phyloP scores from a whole-genome alignment of 1,284 basidiomycete genomes.

The Apiotrichum mycotoxinovorans region DNA sequence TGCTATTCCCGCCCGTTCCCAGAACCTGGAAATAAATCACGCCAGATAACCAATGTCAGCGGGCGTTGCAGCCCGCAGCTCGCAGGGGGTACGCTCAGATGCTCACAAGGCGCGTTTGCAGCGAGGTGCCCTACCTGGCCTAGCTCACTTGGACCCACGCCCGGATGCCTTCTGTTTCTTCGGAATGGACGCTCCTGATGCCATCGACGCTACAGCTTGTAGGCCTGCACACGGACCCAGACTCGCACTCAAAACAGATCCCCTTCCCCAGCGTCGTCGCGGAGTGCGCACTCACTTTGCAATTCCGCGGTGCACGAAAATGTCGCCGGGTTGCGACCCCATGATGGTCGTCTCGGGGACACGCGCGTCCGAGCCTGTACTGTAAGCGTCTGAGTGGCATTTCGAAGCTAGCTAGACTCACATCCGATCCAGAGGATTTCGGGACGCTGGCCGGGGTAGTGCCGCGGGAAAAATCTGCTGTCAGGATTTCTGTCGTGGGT shows the following conservation, averaged over 20 bases:
- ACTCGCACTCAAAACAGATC: too few relatives aligned
- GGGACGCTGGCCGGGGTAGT: slow-evolving; percentile 46
- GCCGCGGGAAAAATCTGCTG: slow-evolving; percentile 41
- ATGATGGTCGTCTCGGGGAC: slow-evolving; percentile 48
- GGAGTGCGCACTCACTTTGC: slow-evolving; percentile 35
- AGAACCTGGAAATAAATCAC: too few relatives aligned
- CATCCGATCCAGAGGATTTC: slow-evolving; percentile 49
- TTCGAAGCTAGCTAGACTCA: slow-evolving; percentile 17
- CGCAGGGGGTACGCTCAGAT: too few relatives aligned
- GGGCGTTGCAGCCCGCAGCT: too few relatives aligned
- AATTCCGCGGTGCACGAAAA: slow-evolving; percentile 47
- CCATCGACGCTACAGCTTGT: too few relatives aligned
- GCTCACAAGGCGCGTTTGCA: too few relatives aligned
- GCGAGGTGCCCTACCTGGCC: neutral
- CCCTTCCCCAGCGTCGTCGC: neutral
- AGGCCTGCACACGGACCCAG: too few relatives aligned
- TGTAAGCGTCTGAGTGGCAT: neutral
- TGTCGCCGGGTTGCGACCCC: slow-evolving; percentile 45
- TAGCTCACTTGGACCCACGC: neutral
- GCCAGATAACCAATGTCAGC: too few relatives aligned
- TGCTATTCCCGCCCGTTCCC: too few relatives aligned
- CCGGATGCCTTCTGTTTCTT: too few relatives aligned
- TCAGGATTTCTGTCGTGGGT: neutral
- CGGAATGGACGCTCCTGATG: too few relatives aligned
- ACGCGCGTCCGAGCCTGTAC: slow-evolving; percentile 44